Conservation (phyloP, 495 filamentous ascomycete genomes). For the Physcia stellaris region DNA sequence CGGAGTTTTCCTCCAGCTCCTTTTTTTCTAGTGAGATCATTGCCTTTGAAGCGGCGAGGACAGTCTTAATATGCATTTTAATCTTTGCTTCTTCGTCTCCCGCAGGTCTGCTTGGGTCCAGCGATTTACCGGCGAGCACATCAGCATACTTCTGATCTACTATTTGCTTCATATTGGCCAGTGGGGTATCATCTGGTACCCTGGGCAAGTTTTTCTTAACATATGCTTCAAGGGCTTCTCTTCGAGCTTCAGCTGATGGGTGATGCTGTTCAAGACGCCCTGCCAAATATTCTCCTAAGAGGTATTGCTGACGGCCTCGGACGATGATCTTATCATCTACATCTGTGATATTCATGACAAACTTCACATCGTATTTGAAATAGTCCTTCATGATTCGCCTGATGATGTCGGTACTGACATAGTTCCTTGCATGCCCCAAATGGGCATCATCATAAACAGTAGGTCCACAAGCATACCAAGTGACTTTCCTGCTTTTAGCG, state of each 20-base stretch:
- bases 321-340: constrained; percentile 94
- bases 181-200: constrained; percentile 26
- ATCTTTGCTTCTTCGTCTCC: constrained; percentile 73
- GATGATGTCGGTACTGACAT: constrained; percentile 88
- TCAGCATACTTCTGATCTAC: constrained; percentile 47
- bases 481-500: constrained; percentile 48
- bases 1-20: constrained; percentile 18
- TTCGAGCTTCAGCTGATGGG: constrained; percentile 28
- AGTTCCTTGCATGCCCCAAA: constrained; percentile 85
- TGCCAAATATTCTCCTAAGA: constrained; percentile 48
- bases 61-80: constrained; percentile 86
- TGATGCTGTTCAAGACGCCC: too few relatives aligned
- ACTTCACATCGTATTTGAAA: constrained; percentile 73
- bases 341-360: constrained; percentile 95
- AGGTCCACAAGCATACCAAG: constrained; percentile 85
- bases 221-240: constrained; percentile 57
- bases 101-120: constrained; percentile 47
- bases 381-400: constrained; percentile 75
- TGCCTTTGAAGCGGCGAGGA: constrained; percentile 43
- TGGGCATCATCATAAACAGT: constrained; percentile 89
- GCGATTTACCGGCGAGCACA: constrained; percentile 35
- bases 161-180: constrained; percentile 17
- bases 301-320: constrained; percentile 60
- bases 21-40: constrained; percentile 32
- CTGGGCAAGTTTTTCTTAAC: constrained; percentile 60